Evolutionary conservation across 2,329 filamentous ascomycete genomes (phyloP), one percentile per base, ranked within the genome.

Genomic region (Phyllosticta ampelicida): DNA sequence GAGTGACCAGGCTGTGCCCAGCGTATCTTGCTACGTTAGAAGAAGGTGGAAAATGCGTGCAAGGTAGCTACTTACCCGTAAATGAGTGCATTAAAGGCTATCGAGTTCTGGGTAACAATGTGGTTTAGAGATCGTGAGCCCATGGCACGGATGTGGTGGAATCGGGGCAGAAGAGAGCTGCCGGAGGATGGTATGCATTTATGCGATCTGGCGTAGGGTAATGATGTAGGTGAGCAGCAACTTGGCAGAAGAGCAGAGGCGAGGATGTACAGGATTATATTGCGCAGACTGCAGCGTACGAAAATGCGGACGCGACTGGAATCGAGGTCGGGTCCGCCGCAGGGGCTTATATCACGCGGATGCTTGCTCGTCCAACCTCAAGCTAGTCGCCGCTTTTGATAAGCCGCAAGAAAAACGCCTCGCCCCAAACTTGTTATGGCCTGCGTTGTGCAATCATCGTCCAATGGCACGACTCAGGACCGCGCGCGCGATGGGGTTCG

Each of bases 1-100:
- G 76, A 23, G 76, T 78, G 54, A 78, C 75, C 16, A 78, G 67
- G 20, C 75, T 77, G 63, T 78, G 75, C 10, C 76, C 76, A 9
- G 73, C 76, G 62, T 58, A 58, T 44, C 55, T 58, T 26, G 19
- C 6, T 26, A n/a, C 18, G 44, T 55, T 13, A 55, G 54, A 44
- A 50, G n/a, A 19, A 9, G 44, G 1, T 16, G n/a, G 3, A 9
- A 20, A 19, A 18, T n/a, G 53, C 8, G 18, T 3, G 48, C 30
- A 2, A 21, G 11, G 54, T 2, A 16, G 19, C 6, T 4, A 48
- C 30, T 16, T 76, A 79, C 26, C 76, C 77, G 65, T 74, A 78
- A 58, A 79, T 77, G 63, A 75, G 71, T 10, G 76, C 76, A 65
- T 78, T 79, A 57, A 78, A 64, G 20, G 77, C 75, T 59, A 74